Evolutionary conservation across 768 basidiomycete species (phyloP).

Genomic region (Leccinum aurantiacum): DNA sequence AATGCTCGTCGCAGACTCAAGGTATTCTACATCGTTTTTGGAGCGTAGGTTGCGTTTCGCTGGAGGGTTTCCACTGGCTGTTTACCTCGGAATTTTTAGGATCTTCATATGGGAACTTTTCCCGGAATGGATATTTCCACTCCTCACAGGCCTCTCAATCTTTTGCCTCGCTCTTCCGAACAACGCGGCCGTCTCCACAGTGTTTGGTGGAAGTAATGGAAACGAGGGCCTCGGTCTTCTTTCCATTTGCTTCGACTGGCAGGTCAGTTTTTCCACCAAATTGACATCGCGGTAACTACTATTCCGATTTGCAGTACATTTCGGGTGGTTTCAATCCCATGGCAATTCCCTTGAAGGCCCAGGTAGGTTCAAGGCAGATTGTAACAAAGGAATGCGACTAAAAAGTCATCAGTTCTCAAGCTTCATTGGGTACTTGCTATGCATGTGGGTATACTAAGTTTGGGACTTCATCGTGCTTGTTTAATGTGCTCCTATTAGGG

Average conservation of each 20-base stretch:
- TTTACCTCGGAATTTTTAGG: slow-evolving; percentile 29
- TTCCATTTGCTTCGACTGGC: slow-evolving; percentile 62
- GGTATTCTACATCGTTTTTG: slow-evolving; percentile 26
- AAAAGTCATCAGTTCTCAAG: slow-evolving; percentile 36
- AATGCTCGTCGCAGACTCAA: slow-evolving; percentile 42
- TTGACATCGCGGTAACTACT: not conserved
- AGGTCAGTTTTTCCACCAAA: slow-evolving; percentile 35
- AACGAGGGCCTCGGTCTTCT: slow-evolving; percentile 65
- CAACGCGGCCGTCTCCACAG: slow-evolving; percentile 48
- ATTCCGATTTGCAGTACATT: slow-evolving; percentile 20
- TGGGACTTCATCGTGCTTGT: not conserved
- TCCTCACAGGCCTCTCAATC: slow-evolving; percentile 60
- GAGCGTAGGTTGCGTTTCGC: slow-evolving; percentile 33
- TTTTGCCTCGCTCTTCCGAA: slow-evolving; percentile 58
- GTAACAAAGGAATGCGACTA: not conserved
- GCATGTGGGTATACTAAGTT: slow-evolving; percentile 40
- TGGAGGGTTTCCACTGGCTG: not conserved
- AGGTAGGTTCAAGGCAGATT: slow-evolving; percentile 23
- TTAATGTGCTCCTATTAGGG: slow-evolving; percentile 21
- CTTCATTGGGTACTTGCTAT: slow-evolving; percentile 51
- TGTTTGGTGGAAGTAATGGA: slow-evolving; percentile 62
- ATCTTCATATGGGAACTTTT: slow-evolving; percentile 35
- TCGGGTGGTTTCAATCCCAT: slow-evolving; percentile 42
- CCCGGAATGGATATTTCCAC: slow-evolving; percentile 47
- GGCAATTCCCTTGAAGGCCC: slow-evolving; percentile 54